Conservation (phyloP, 495 filamentous ascomycete genomes). For the Pyronema domesticum region DNA sequence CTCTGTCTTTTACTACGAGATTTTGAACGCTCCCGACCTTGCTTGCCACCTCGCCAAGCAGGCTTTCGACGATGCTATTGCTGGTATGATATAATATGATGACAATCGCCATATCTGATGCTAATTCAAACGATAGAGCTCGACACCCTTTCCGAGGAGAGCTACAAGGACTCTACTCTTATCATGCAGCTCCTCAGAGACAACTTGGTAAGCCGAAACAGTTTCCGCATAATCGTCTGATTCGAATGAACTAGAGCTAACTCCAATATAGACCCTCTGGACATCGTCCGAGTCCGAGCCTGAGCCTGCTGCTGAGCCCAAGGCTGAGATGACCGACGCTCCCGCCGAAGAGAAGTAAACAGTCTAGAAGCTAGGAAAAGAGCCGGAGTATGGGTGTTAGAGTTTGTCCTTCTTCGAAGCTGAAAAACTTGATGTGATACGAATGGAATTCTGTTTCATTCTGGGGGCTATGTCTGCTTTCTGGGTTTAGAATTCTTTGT, state of each 20-base stretch:
- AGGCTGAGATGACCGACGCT: conserved; percentile 37
- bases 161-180: conserved; percentile 99
- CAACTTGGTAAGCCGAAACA: conserved; percentile 62
- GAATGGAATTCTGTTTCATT: conserved; percentile 3
- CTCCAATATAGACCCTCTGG: conserved; percentile 69
- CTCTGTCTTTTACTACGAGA: conserved; percentile 99
- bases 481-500: conserved; percentile 5
- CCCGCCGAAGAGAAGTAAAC: conserved; percentile 29
- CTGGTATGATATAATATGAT: conserved; percentile 40
- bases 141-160: conserved; percentile 96
- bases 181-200: conserved; percentile 99
- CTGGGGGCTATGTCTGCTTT: conserved; percentile 1
- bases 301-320: conserved; percentile 42
- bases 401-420: conserved; percentile 6
- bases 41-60: conserved; percentile 99
- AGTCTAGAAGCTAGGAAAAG: conserved; percentile 1
- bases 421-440: conserved; percentile 1
- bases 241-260: conserved; percentile 18
- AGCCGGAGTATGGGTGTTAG: conserved; percentile 6
- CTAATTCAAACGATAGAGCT: conserved; percentile 46
- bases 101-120: background rate
- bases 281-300: conserved; percentile 95
- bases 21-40: conserved; percentile 95
- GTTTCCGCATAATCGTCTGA: background rate
- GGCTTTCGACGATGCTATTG: conserved; percentile 98